Conservation (phyloP, 495 filamentous ascomycete genomes). For the Penicillium daleae region DNA sequence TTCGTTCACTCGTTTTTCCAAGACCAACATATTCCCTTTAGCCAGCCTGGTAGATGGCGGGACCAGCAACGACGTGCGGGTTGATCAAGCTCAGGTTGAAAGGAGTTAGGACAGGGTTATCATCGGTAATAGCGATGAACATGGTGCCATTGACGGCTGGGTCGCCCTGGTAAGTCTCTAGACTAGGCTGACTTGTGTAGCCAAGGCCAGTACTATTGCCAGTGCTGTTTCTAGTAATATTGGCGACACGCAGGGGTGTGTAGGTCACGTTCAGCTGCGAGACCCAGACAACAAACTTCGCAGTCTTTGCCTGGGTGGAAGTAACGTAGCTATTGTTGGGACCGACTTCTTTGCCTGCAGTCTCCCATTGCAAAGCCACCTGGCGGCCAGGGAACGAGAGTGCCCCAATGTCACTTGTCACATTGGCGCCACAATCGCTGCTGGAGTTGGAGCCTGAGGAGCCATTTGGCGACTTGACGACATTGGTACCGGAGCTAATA, state of each 20-base stretch:
- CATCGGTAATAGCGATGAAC: conserved; percentile 77
- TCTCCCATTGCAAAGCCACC: conserved; percentile 74
- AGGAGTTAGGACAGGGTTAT: conserved; percentile 68
- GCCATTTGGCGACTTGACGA: conserved; percentile 29
- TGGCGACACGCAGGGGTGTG: conserved; percentile 62
- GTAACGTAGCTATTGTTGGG: conserved; percentile 85
- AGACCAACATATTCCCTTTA: conserved; percentile 40
- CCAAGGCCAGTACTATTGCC: conserved; percentile 38
- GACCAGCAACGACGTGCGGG: conserved; percentile 73
- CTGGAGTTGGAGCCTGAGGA: conserved; percentile 37
- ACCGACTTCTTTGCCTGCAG: conserved; percentile 68
- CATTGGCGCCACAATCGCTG: conserved; percentile 50
- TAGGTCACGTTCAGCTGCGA: conserved; percentile 88
- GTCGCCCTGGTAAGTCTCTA: conserved; percentile 64
- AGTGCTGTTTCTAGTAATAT: conserved; percentile 34
- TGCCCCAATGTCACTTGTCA: conserved; percentile 67
- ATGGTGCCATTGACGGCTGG: conserved; percentile 78
- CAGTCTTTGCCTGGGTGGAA: conserved; percentile 55
- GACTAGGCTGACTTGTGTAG: conserved; percentile 69
- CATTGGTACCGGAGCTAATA: conserved; percentile 36
- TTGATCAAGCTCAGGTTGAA: conserved; percentile 78
- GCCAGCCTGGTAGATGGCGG: conserved; percentile 79
- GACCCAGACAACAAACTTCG: conserved; percentile 75
- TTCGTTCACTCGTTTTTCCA: background rate
- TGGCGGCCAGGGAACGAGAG: conserved; percentile 77